A percentile compares a stretch with the other conserved stretches of the same genome.
phyloP scores from a whole-genome alignment of 176 grass and related monocot species.

The Panicum miliaceum region DNA sequence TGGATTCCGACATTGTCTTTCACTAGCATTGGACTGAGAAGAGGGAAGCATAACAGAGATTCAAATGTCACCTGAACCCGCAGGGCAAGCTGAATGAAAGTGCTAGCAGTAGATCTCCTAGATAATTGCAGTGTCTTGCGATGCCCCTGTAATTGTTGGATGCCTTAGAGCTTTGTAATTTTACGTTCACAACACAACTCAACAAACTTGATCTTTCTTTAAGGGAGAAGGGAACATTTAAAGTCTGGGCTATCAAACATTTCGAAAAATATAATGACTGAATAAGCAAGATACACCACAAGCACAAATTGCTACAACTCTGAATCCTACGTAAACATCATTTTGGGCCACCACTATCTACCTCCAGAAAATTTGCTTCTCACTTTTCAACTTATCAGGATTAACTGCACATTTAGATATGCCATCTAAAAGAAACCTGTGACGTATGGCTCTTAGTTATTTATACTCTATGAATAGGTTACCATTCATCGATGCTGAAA shows the following conservation, averaged over 20 bases:
- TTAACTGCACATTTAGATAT: neutral
- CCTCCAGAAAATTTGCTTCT: conserved; percentile 1
- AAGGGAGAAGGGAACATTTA: neutral
- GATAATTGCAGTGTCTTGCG: conserved; percentile 94
- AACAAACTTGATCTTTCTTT: conserved; percentile 12
- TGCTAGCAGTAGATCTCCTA: conserved; percentile 83
- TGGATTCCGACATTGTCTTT: conserved; percentile 4
- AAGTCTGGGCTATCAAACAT: neutral
- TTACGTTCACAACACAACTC: neutral
- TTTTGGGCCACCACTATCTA: neutral
- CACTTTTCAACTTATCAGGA: conserved; percentile 4
- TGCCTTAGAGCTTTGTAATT: neutral
- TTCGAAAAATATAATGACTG: neutral
- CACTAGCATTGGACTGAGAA: neutral
- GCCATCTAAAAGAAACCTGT: neutral
- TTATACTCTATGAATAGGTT: conserved; percentile 1
- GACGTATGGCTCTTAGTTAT: neutral
- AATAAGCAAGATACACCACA: neutral
- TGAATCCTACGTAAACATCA: neutral
- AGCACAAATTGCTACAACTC: neutral
- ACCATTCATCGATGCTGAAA: neutral
- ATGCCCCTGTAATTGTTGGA: conserved; percentile 64
- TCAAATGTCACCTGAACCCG: conserved; percentile 66
- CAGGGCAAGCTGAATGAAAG: conserved; percentile 97
- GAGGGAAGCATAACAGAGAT: neutral